phyloP scores from a whole-genome alignment of 805 yeast species.

The Myxozyma neglecta region DNA sequence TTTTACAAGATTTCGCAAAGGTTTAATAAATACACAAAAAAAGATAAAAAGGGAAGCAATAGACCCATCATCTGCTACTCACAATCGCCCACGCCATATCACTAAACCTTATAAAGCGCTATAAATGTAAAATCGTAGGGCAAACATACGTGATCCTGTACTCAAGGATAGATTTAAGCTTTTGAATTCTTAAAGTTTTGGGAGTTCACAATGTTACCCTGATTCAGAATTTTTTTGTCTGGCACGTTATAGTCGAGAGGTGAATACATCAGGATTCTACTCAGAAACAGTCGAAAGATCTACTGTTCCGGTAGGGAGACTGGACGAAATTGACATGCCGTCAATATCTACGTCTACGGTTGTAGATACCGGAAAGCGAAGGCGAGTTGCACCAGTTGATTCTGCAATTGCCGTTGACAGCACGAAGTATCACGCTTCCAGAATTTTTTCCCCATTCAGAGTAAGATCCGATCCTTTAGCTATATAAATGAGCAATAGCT shows the following conservation, averaged over 20 bases:
- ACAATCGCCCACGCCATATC: slow-evolving; percentile 1
- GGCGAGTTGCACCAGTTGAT: slow-evolving; percentile 7
- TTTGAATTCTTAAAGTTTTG: neutral
- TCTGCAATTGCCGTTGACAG: neutral
- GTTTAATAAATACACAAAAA: neutral
- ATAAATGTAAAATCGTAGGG: neutral
- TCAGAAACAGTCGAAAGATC: neutral
- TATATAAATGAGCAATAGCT: neutral
- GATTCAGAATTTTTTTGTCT: slow-evolving; percentile 2
- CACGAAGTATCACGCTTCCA: slow-evolving; percentile 43
- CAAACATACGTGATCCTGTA: neutral
- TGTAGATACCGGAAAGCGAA: slow-evolving; percentile 14
- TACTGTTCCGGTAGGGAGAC: neutral
- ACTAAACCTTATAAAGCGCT: neutral
- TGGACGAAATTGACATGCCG: slow-evolving; percentile 10
- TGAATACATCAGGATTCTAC: too few species aligned
- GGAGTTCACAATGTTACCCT: slow-evolving; percentile 7
- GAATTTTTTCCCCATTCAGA: slow-evolving; percentile 81
- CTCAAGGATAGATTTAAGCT: neutral
- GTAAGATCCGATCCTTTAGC: slow-evolving; percentile 38
- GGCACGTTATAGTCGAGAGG: neutral
- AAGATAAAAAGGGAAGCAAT: neutral
- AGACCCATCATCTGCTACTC: slow-evolving; percentile 5
- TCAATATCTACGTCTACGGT: slow-evolving; percentile 3
- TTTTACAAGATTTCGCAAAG: neutral